Evolutionary conservation across 768 basidiomycete genomes (phyloP), one percentile per base, ranked within the genome.

Genomic region (Obba rivulosa): DNA sequence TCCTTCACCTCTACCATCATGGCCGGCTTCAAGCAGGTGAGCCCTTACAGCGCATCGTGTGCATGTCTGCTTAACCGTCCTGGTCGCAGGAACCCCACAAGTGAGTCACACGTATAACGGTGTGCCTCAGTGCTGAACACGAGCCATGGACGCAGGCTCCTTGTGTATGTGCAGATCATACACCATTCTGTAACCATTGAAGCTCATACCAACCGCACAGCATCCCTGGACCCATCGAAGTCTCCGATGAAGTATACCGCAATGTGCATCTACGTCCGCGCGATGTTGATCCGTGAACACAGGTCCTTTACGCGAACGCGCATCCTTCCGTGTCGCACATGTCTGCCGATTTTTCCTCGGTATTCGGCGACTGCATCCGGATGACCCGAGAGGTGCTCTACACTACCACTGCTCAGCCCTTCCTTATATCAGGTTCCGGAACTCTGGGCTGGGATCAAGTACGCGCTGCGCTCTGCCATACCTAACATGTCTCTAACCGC

Each of bases 391-490:
- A 88, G 46, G 83, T 97, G 7, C 68, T 98, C 18, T 83, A 81
- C 62, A 85, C 95, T 24, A 76, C 80, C 46, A 70, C 74, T 20
- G 88, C 77, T 0, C 96, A 98, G 61, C 91, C 92, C 0, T 92
- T 99, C 75, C 69, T 99, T 58, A 87, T 98, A 53, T 84, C 93
- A 22, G 96, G 96, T 1, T 89, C 85, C 46, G 96, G 96, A 14
- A 98, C 96, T 2, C 75, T 99, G 28, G 96, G 96, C 23, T 98
- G 94, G 93, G 94, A 97, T 65, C 87, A 91, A 79, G 88, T 77
- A 38, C 54, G 41, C 28, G 31, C 46, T 43, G 20, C 34, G 16
- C 24, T 24, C 31, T 41, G 17, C 20, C 38, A 11, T 21, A 7
- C 10, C 18, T 3, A 40, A 35, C 35, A 10, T 34, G 17, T n/a